These are phyloP conservation scores for Spongispora temasekensis DNA, from an alignment of 1,284 basidiomycete genomes.

Conservation along the genomic window DNA sequence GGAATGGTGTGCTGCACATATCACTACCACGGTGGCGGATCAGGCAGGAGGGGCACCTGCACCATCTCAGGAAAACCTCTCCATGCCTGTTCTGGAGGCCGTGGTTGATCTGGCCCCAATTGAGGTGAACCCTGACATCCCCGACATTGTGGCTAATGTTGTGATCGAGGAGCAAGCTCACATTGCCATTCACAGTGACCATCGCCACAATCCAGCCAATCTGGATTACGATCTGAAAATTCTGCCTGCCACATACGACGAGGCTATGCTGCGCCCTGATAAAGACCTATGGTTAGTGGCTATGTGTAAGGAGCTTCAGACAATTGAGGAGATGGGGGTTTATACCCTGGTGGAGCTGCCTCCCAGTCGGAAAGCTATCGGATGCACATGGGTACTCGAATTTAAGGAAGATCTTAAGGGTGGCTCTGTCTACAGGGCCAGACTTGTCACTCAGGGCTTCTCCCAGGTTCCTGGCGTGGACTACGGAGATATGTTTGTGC, in stretches of 20 bases:
- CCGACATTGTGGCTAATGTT: background rate
- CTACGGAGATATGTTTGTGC: slow-evolving; percentile 1
- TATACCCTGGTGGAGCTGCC: background rate
- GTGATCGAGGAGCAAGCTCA: background rate
- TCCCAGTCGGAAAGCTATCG: background rate
- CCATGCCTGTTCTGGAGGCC: background rate
- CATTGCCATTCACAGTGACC: background rate
- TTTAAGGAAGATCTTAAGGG: slow-evolving; percentile 6
- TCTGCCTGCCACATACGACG: slow-evolving; percentile 2
- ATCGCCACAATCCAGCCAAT: background rate
- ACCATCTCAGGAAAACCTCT: too few relatives aligned
- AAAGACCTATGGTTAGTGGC: background rate
- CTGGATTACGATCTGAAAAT: background rate
- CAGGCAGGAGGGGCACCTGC: background rate
- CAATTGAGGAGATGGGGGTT: background rate
- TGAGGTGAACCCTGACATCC: background rate
- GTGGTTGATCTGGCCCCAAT: background rate
- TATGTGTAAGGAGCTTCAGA: background rate
- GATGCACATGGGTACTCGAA: slow-evolving; percentile 1
- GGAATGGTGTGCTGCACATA: background rate
- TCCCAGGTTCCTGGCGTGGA: background rate
- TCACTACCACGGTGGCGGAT: background rate
- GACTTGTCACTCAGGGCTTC: background rate
- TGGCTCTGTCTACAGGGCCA: slow-evolving; percentile 2
- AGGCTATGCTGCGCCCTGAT: background rate